Evolutionary conservation across 1,284 basidiomycete species (phyloP), one percentile per base, ranked within the genome.

Genomic region (Athelia sp.): DNA sequence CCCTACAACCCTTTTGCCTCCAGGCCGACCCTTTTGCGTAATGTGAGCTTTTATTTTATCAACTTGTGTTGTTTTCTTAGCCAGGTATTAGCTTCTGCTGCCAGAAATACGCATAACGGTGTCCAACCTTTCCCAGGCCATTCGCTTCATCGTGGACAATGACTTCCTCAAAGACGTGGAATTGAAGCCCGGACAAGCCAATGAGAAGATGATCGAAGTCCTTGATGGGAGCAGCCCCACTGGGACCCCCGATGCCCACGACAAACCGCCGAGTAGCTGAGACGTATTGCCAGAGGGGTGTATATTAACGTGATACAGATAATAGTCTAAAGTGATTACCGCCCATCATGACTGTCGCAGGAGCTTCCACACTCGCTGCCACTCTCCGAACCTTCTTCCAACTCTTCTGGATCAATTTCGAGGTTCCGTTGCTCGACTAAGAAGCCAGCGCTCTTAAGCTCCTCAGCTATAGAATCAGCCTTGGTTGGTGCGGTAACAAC

Each of bases 101-200:
- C 89, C 87, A 11, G 95, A 98, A 61, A 93, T 98, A 46, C 82
- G 86, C 23, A 81, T 93, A 60, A 95, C 96, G 0, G 79, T 97
- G 3, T 93, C 91, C 2, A 95, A 97, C 64, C 74, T 98, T 2
- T 92, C 93, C 0, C 96, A 98, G 67, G 91, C 90, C 2, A 90
- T 98, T 59, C 84, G 84, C 29, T 99, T 98, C 67, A 68, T 98
- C 14, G 92, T 93, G 2, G 88, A 92, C 54, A 99, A 99, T 58
- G 84, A 93, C 59, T 95, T 96, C 70, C 71, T 99, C 14, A 71
- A 78, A 43, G 79, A 81, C 44, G 93, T 98, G 1, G 96, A 98
- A 67, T 67, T 88, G 18, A 78, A 77, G 43, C 83, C 87, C 13
- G 96, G 95, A 0, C 81, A 93, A 60, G 87, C 88, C 1, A 73